phyloP scores from a whole-genome alignment of 78 protist species.

The Anaeramoeba ignava region DNA sequence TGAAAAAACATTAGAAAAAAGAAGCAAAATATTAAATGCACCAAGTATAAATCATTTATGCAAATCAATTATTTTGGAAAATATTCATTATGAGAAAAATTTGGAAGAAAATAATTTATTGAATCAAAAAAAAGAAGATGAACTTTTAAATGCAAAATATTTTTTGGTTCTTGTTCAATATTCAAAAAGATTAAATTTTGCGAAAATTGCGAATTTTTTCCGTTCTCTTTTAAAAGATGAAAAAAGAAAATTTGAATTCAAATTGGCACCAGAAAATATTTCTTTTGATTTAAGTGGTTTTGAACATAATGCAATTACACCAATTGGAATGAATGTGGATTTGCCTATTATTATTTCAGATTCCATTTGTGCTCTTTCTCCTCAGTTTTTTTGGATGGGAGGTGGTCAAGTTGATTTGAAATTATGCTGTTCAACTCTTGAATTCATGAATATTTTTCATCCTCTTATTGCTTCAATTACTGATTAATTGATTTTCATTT shows the following conservation, averaged over 20 bases:
- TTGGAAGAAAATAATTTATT: too few relatives aligned
- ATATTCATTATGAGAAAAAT: constrained; percentile 15
- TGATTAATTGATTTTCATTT: too few relatives aligned
- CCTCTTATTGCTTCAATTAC: constrained; percentile 2
- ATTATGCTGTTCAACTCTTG: background rate
- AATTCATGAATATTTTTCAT: background rate
- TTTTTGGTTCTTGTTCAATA: constrained; percentile 5
- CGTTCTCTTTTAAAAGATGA: background rate
- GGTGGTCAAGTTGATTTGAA: constrained; percentile 16
- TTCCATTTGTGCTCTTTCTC: background rate
- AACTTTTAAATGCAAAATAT: background rate
- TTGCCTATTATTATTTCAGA: constrained; percentile 3
- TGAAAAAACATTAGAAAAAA: too few relatives aligned
- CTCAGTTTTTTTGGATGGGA: constrained; percentile 7
- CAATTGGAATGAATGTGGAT: background rate
- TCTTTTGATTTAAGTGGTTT: constrained; percentile 3
- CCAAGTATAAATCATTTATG: background rate
- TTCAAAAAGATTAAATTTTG: background rate
- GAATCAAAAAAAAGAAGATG: background rate
- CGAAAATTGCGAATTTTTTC: background rate
- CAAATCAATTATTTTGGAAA: constrained; percentile 10
- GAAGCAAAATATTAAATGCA: too few relatives aligned
- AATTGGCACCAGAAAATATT: background rate
- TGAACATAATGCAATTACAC: constrained; percentile 1
- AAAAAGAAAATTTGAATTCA: constrained; percentile 2